These are phyloP conservation scores for Tylopilus vinaceipallidus DNA, from an alignment of 768 basidiomycete genomes.

Conservation along the genomic window DNA sequence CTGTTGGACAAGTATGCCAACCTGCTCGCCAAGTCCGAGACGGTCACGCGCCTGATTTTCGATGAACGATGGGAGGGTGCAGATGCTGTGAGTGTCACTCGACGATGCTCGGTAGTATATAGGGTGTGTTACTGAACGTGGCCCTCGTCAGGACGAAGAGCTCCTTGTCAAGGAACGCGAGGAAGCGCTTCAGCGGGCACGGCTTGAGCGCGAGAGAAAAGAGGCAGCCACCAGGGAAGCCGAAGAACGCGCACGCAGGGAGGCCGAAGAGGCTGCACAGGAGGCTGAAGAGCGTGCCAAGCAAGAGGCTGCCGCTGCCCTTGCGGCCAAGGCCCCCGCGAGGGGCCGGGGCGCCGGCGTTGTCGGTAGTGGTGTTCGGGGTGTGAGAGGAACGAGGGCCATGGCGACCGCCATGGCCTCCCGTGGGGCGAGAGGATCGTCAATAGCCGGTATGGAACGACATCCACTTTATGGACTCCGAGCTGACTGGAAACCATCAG, in stretches of 20 bases:
- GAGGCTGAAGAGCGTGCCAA: slow-evolving; percentile 50
- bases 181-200: slow-evolving; percentile 27
- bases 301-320: slow-evolving; percentile 46
- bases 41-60: slow-evolving; percentile 63
- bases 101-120: background rate
- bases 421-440: slow-evolving; percentile 44
- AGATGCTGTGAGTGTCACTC: slow-evolving; percentile 53
- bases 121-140: background rate
- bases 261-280: slow-evolving; percentile 34
- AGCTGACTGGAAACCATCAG: slow-evolving; percentile 13
- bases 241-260: slow-evolving; percentile 32
- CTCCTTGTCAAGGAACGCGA: slow-evolving; percentile 44
- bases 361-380: slow-evolving; percentile 58
- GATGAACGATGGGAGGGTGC: slow-evolving; percentile 78
- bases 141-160: slow-evolving; percentile 54
- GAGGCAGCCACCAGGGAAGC: slow-evolving; percentile 41
- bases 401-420: slow-evolving; percentile 42
- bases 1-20: slow-evolving; percentile 73
- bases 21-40: slow-evolving; percentile 69
- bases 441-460: slow-evolving; percentile 37
- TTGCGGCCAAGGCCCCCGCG: slow-evolving; percentile 18
- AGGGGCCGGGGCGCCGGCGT: slow-evolving; percentile 45
- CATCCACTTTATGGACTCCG: background rate
- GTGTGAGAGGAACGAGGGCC: slow-evolving; percentile 72
- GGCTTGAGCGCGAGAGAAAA: slow-evolving; percentile 37